Base-by-base conservation (phyloP, 352 stramenopile species). In the Globisporangium parvum region DNA sequence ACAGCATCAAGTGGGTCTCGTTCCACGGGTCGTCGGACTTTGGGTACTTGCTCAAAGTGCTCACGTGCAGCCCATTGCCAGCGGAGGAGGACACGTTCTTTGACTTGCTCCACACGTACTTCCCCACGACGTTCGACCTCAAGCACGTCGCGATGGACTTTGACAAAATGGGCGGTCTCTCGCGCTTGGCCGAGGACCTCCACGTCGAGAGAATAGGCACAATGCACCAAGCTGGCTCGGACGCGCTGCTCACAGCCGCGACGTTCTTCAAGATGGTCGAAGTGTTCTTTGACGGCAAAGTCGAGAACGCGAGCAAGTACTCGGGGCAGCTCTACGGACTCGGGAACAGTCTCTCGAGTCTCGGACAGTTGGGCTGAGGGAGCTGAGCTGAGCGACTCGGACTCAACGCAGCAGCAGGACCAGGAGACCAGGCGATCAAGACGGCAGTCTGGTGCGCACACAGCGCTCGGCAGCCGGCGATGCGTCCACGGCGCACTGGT, bases 1-100 rank as follows among this genome's bases (percentile, higher is more conserved):
- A 98, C 71, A 91, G 98, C 54, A 96, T 99, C 63, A 98, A 97
- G 70, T 99, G 97, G 97, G 87, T 99, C 40, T 98, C 88, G 51
- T 99, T 99, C 72, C 97, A 99, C 73, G 96, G 93, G 24, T 98
- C 94, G 47, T 99, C 98, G 56, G 97, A 99, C 79, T 99, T 99
- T 81, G 97, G 93, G 31, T 99, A 99, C 69, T 67, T 99, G 54
- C 79, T 99, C 49, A 99, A 99, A 64, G 76, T 98, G 47, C 79
- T 98, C 23, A 98, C 92, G 35, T 97, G 85, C 66, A 74, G 69
- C 12, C 85, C 91, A 21, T 61, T 98, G 56, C 93, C 93, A 14
- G 81, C 82, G 9, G 85, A 96, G 52, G 88, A 96, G 57, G 75
- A 86, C 21, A 88, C 76, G 51, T 99, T 99, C 70, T 99, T 99